These are phyloP conservation scores for Atkinsonella texensis DNA, from an alignment of 2,329 filamentous ascomycete genomes.

Conservation along the genomic window DNA sequence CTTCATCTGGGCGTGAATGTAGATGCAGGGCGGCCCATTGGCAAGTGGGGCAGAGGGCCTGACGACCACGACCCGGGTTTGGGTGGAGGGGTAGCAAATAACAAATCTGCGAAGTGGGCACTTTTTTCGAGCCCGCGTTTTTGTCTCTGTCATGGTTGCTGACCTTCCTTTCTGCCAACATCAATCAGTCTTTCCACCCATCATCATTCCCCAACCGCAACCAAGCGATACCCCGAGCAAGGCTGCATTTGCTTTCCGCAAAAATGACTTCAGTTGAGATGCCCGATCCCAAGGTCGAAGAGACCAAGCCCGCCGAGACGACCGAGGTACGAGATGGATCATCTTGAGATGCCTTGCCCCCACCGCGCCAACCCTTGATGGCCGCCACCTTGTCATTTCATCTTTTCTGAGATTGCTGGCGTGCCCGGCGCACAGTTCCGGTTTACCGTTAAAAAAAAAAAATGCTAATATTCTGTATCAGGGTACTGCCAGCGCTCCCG, in stretches of 20 bases:
- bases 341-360: background rate
- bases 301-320: slow-evolving; percentile 22
- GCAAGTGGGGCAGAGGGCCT: slow-evolving; percentile 1
- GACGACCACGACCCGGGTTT: no score
- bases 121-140: background rate
- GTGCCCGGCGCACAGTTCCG: background rate
- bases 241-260: background rate
- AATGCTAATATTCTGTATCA: background rate
- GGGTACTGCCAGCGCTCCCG: background rate
- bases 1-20: background rate
- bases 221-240: background rate
- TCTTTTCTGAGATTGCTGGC: background rate
- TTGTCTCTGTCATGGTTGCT: background rate
- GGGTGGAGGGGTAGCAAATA: background rate
- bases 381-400: background rate
- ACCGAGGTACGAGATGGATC: slow-evolving; percentile 14
- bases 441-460: background rate
- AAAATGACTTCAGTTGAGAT: slow-evolving; percentile 37
- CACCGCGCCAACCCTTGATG: background rate
- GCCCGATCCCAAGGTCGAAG: slow-evolving; percentile 43
- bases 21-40: background rate
- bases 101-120: slow-evolving; percentile 6
- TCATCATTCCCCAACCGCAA: background rate
- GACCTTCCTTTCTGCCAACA: background rate
- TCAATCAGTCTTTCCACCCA: background rate